Evolutionary conservation across 176 grass and related monocot genomes (phyloP).

Genomic region (Echinochloa phyllopogon): DNA sequence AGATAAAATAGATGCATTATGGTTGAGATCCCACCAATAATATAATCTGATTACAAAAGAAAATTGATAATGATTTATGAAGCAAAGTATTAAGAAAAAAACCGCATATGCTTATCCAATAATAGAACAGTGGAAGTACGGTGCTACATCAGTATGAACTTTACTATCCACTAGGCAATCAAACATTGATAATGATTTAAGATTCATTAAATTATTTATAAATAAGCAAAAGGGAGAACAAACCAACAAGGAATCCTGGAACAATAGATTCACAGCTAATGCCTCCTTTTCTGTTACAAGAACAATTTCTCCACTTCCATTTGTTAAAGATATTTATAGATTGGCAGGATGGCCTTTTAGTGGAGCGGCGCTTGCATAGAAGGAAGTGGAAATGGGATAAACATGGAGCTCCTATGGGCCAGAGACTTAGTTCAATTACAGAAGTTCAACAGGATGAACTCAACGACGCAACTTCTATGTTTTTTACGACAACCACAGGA

Average conservation of each 20-base stretch:
- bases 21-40: not conserved
- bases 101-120: not conserved
- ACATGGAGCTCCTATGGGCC: conserved; percentile 72
- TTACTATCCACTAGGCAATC: conserved; percentile 5
- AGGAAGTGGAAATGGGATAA: conserved; percentile 97
- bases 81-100: not conserved
- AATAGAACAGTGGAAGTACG: conserved; percentile 8
- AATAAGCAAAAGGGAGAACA: not conserved
- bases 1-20: conserved; percentile 6
- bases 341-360: conserved; percentile 97
- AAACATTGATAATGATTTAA: conserved; percentile 12
- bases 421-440: conserved; percentile 74
- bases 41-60: not conserved
- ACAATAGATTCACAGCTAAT: not conserved
- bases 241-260: not conserved
- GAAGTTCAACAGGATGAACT: conserved; percentile 69
- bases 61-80: not conserved
- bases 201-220: conserved; percentile 16
- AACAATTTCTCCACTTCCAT: conserved; percentile 29
- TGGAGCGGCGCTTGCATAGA: conserved; percentile 90
- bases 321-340: conserved; percentile 77
- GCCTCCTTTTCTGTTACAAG: conserved; percentile 6
- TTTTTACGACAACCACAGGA: conserved; percentile 78
- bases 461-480: conserved; percentile 61
- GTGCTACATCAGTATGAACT: conserved; percentile 23